These are phyloP conservation scores for Russula dissimulans DNA, from an alignment of 768 basidiomycete species.

Conservation along the genomic window DNA sequence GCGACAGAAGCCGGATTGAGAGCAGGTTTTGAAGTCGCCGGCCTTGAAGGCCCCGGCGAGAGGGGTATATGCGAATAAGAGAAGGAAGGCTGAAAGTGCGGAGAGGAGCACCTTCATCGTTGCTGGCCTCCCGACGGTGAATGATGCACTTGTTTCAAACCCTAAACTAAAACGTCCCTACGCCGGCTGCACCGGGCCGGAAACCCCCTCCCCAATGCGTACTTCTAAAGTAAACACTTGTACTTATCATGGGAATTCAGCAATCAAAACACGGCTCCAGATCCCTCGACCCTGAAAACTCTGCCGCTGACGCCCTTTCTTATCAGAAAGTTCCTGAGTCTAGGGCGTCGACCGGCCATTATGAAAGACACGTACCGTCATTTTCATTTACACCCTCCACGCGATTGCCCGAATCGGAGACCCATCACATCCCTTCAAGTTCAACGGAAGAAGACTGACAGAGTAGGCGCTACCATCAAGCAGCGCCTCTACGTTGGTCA, in stretches of 20 bases:
- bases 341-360: background rate
- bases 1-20: conserved; percentile 94
- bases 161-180: background rate
- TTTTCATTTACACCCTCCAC: conserved; percentile 26
- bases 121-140: too few species aligned
- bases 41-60: conserved; percentile 52
- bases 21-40: conserved; percentile 90
- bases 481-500: conserved; percentile 45
- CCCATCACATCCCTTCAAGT: conserved; percentile 50
- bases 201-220: too few species aligned
- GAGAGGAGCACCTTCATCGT: conserved; percentile 17
- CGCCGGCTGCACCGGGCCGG: background rate
- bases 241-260: background rate
- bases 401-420: conserved; percentile 67
- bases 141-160: background rate
- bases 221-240: background rate
- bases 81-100: conserved; percentile 19
- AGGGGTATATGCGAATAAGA: conserved; percentile 28
- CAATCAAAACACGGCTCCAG: background rate
- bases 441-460: conserved; percentile 52
- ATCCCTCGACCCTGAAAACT: background rate
- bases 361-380: background rate
- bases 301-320: background rate
- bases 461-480: conserved; percentile 28
- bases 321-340: background rate